Evolutionary conservation across 2,329 filamentous ascomycete genomes (phyloP), one percentile per base, ranked within the genome.

Genomic region (Ophiosphaerella narmari): DNA sequence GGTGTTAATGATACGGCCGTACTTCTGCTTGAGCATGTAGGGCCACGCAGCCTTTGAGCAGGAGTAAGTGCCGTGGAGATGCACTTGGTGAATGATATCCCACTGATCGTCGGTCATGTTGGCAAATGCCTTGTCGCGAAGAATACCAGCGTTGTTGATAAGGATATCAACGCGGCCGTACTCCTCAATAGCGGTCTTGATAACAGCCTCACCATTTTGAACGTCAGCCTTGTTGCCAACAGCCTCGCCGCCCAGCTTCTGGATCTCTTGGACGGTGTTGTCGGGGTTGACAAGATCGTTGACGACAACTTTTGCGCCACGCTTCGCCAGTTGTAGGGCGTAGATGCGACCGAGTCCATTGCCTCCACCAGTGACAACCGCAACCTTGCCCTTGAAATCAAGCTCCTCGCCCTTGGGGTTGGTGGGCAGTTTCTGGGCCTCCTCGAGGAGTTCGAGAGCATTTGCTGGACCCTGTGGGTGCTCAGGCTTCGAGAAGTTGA

Each of bases 21-120:
- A 99, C 82, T 97, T 97, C 77, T 99, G 94, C 83, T 97, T 96
- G 44, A 97, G 82, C 82, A 99, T 90, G 76, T 95, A 89, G 43
- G 94, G 94, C 91, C 93, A 99, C 16, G 94, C 94, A 54, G 94
- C 94, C 84, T 96, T 97, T 71, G 91, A 93, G 60, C 93, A 86
- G 80, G 96, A 96, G 81, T 96, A 99, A 54, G 94, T 99, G 63
- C 94, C 93, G 62, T 90, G 85, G 39, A 96, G 84, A 75, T 99
- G 94, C 48, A 97, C 91, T 65, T 91, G 89, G 77, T 97, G 77
- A 66, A 99, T 92, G 48, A 90, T 84, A 67, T 97, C 86, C 92
- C 94, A 99, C 68, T 91, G 83, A 69, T 85, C 87, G 72, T 99
- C 94, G 53, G 92, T 90, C 93, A 99, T 97, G 81, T 97, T 97